A percentile compares a stretch with the other conserved stretches of the same genome.
phyloP scores from a whole-genome alignment of 371 early-diverging fungal species.

The Mucor lusitanicus region DNA sequence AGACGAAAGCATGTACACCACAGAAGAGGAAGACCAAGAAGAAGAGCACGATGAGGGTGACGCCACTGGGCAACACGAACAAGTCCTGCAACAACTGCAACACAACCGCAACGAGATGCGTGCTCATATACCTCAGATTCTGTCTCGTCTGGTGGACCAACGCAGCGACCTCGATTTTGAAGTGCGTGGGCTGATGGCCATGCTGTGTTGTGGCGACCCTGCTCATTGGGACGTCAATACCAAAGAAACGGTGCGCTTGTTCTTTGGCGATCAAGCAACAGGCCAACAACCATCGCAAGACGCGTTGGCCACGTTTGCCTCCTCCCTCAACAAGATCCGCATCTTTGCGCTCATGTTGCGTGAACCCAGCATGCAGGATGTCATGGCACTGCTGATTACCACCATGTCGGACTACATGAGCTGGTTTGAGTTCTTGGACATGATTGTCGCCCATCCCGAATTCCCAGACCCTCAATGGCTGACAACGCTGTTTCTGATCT shows the following conservation, averaged over 20 bases:
- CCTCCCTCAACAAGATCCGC: slow-evolving; percentile 37
- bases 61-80: not conserved
- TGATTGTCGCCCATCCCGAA: slow-evolving; percentile 9
- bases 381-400: slow-evolving; percentile 16
- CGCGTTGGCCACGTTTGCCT: slow-evolving; percentile 7
- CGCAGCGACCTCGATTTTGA: slow-evolving; percentile 62
- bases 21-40: slow-evolving; percentile 14
- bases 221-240: not conserved
- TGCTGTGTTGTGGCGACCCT: slow-evolving; percentile 13
- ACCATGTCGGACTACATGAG: slow-evolving; percentile 32
- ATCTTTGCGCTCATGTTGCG: slow-evolving; percentile 62
- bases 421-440: slow-evolving; percentile 19
- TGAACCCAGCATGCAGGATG: slow-evolving; percentile 51
- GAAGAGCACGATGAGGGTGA: not conserved
- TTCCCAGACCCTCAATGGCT: slow-evolving; percentile 53
- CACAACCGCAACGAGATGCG: slow-evolving; percentile 37
- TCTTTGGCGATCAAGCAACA: not conserved
- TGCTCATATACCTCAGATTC: slow-evolving; percentile 42
- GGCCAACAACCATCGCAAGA: not conserved
- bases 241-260: slow-evolving; percentile 4
- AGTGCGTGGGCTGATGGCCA: slow-evolving; percentile 56
- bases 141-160: slow-evolving; percentile 57
- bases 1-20: slow-evolving; percentile 2
- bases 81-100: slow-evolving; percentile 31
- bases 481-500: slow-evolving; percentile 56